A percentile compares a stretch with the other conserved stretches of the same genome.
Evolutionary conservation across 2,329 filamentous ascomycete species (phyloP).

Genomic region (Nemania sp.): DNA sequence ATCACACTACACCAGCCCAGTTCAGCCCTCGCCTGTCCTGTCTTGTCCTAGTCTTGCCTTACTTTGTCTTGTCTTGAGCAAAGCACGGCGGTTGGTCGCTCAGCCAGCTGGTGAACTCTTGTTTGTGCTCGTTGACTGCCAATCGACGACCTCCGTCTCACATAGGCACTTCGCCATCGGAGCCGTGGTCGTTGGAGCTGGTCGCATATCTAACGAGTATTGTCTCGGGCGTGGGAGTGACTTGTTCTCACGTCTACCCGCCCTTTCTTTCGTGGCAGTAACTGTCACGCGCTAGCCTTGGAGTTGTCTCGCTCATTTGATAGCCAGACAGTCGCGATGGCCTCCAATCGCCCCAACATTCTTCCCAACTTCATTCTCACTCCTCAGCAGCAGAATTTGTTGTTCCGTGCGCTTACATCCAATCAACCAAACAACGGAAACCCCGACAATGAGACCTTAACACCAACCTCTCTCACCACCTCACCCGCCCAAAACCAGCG

Average conservation of each 20-base stretch:
- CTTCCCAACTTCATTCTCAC: constrained; percentile 68
- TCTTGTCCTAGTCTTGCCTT: no score
- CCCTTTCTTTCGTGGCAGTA: no score
- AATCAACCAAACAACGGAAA: constrained; percentile 54
- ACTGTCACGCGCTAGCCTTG: no score
- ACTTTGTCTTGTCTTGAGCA: constrained; percentile 1
- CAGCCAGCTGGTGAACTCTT: no score
- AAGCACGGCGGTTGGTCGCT: background rate
- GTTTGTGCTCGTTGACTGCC: no score
- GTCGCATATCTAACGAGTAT: no score
- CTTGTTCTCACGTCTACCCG: no score
- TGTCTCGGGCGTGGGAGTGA: no score
- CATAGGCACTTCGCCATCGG: constrained; percentile 1
- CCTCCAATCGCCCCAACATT: constrained; percentile 50
- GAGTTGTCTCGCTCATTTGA: constrained; percentile 8
- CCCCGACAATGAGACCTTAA: constrained; percentile 47
- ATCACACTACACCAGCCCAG: no score
- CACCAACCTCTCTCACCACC: constrained; percentile 53
- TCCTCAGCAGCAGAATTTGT: constrained; percentile 74
- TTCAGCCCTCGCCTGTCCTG: no score
- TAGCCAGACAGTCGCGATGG: constrained; percentile 46
- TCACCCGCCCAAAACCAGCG: constrained; percentile 50
- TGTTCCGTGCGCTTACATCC: constrained; percentile 76
- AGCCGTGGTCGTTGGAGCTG: no score
- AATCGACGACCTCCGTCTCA: background rate